These are phyloP conservation scores for Macrophomina tecta DNA, from an alignment of 2,329 filamentous ascomycete species.

Conservation along the genomic window DNA sequence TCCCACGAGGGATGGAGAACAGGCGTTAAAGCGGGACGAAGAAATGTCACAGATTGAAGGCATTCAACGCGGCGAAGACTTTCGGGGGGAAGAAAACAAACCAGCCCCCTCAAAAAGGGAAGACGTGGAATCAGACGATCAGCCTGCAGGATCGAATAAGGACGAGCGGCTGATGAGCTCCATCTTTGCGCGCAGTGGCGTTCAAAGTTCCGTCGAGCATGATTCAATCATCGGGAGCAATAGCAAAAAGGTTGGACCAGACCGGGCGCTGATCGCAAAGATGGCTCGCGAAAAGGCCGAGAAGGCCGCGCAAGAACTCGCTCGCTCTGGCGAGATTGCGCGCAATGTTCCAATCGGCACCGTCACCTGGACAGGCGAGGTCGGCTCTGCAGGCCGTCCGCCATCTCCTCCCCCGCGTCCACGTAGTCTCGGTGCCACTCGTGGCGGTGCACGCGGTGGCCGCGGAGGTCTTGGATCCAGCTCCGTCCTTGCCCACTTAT, in stretches of 20 bases:
- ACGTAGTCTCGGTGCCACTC: conserved; percentile 52
- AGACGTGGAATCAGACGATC: conserved; percentile 15
- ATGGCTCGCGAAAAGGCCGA: conserved; percentile 83
- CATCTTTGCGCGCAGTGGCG: conserved; percentile 83
- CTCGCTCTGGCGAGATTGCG: conserved; percentile 74
- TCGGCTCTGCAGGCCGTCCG: conserved; percentile 77
- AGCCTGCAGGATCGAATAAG: conserved; percentile 33
- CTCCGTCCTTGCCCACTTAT: conserved; percentile 52
- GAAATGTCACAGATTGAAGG: conserved; percentile 44
- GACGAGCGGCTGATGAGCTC: conserved; percentile 80
- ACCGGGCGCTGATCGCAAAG: conserved; percentile 77
- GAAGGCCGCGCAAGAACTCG: conserved; percentile 77
- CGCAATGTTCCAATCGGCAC: conserved; percentile 77
- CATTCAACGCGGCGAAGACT: conserved; percentile 53
- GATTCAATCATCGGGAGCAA: conserved; percentile 74
- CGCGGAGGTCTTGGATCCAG: conserved; percentile 43
- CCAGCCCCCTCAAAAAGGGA: conserved; percentile 32
- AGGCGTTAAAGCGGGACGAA: not conserved
- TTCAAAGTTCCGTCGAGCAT: conserved; percentile 92
- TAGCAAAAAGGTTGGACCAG: conserved; percentile 70
- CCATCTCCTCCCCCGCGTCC: conserved; percentile 50
- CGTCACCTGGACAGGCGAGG: conserved; percentile 91
- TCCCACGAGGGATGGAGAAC: conserved; percentile 23
- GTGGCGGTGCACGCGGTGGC: conserved; percentile 46
- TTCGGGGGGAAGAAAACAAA: conserved; percentile 32